phyloP scores from a whole-genome alignment of 2,329 filamentous ascomycete species.

The Cordyceps fumosorosea region DNA sequence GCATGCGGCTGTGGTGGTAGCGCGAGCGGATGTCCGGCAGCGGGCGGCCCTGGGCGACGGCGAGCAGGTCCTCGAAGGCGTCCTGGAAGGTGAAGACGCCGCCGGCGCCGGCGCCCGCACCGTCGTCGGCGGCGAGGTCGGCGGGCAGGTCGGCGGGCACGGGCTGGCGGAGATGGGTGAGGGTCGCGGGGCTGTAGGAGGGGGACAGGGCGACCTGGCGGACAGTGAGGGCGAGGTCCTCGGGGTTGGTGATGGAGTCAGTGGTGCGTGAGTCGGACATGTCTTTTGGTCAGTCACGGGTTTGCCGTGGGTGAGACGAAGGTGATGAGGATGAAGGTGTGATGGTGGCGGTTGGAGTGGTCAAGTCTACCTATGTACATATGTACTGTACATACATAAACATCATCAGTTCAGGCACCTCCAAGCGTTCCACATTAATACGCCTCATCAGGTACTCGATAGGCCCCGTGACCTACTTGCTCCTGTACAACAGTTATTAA shows the following conservation, averaged over 20 bases:
- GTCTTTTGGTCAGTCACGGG: background rate
- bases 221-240: conserved; percentile 19
- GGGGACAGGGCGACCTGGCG: conserved; percentile 23
- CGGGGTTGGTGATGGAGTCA: background rate
- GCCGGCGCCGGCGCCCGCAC: conserved; percentile 19
- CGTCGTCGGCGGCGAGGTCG: conserved; percentile 26
- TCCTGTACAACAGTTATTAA: too few relatives aligned
- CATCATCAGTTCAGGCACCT: too few relatives aligned
- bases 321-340: background rate
- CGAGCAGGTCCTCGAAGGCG: conserved; percentile 52
- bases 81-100: conserved; percentile 46
- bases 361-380: too few relatives aligned
- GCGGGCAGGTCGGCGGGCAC: conserved; percentile 37
- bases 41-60: conserved; percentile 35
- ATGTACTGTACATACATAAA: too few relatives aligned
- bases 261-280: background rate
- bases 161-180: conserved; percentile 41
- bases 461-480: too few relatives aligned
- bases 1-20: conserved; percentile 29
- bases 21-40: conserved; percentile 34
- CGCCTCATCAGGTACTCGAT: too few relatives aligned
- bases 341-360: background rate
- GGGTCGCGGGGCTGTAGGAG: conserved; percentile 38
- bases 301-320: background rate
- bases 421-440: too few relatives aligned